These are phyloP conservation scores for Naganishia kalamii DNA, from an alignment of 768 basidiomycete species.

Conservation along the genomic window DNA sequence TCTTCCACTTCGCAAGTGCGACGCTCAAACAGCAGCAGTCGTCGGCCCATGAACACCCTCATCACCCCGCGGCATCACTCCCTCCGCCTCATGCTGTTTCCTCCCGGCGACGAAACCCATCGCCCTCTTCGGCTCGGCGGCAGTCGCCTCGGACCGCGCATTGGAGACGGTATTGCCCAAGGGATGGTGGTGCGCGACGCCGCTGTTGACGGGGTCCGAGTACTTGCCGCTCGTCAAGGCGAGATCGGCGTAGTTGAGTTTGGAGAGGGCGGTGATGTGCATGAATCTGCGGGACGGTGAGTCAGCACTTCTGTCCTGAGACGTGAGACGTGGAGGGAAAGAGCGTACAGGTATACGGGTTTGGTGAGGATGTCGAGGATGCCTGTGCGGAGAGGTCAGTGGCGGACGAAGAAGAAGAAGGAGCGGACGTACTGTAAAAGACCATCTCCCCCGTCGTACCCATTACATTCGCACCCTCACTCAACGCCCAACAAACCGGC, in stretches of 20 bases:
- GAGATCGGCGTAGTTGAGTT: conserved; percentile 41
- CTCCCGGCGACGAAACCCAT: not conserved
- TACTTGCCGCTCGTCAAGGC: conserved; percentile 31
- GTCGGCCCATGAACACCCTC: not conserved
- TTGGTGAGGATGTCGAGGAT: conserved; percentile 49
- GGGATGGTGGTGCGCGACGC: conserved; percentile 4
- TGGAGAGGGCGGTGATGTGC: conserved; percentile 40
- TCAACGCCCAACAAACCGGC: conserved; percentile 12
- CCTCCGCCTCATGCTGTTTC: not conserved
- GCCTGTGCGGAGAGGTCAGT: conserved; percentile 48
- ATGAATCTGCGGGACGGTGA: conserved; percentile 23
- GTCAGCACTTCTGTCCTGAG: not conserved
- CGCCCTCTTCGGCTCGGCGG: not conserved
- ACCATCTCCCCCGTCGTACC: conserved; percentile 9
- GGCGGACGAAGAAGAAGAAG: not conserved
- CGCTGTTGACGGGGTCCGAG: conserved; percentile 8
- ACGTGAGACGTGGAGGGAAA: not conserved
- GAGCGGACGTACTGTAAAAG: conserved; percentile 24
- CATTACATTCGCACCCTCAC: conserved; percentile 12
- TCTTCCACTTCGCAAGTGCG: not conserved
- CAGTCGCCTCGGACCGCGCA: not conserved
- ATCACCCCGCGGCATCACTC: not conserved
- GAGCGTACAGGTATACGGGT: conserved; percentile 37
- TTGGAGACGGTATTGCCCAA: not conserved
- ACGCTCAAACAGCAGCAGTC: not conserved